Base-by-base conservation (phyloP, 805 yeast genomes). In the Candida boidinii region DNA sequence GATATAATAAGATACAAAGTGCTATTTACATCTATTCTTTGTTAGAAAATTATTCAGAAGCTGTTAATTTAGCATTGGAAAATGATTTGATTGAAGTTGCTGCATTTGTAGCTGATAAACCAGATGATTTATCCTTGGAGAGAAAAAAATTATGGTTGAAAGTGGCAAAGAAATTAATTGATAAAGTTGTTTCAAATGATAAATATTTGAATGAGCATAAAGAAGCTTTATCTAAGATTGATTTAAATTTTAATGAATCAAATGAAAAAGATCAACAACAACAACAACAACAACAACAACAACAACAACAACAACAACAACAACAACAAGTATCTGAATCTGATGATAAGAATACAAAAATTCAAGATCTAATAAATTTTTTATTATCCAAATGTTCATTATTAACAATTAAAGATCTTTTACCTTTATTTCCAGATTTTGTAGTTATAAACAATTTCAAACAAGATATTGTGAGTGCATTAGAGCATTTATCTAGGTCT, bases 401-500 rank as follows among this genome's bases (percentile, higher is more conserved):
- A 11, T 51, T 83, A 15, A 70, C 78, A 3, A 76, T 92, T 28
- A 87, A 83, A 40, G 97, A 92, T 46, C 49, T 92, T 26, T 57
- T 92, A 31, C 94, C 94, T 2, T 60, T 85, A 21, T 79, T 92
- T 42, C 95, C 96, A 0, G 88, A 86, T 44, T 75, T 83, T 36
- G 71, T 83, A 0, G 76, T 84, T 18, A 78, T 92, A 30, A 92
- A 84, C 42, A 77, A 81, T 38, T 73, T 92, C 47, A 85, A 86
- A 42, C 83, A 81, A 29, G 95, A 87, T 44, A 73, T 92, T 27
- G 84, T 88, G 21, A 64, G 66, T 29, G 79, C 90, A n/a, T 60
- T 92, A 41, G 88, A 85, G 48, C 66, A 65, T 19, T 80, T 85
- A 48, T 85, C 87, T 30, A 53, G 64, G 17, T 68, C 69, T 26